Conservation (phyloP, 73 alveolate species). For the Tetrahymena thermophila region DNA sequence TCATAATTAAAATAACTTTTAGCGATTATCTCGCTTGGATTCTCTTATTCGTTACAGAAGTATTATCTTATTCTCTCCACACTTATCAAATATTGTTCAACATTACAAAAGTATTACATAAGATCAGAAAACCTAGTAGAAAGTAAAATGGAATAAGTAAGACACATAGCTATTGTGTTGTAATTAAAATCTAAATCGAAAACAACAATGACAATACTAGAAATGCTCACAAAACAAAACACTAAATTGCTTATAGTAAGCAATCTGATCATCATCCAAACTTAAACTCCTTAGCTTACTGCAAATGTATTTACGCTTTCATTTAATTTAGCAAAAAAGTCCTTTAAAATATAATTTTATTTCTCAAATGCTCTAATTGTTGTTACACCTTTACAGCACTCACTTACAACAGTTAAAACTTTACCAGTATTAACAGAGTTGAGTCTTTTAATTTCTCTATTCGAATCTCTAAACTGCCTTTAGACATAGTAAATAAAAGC, state of each 20-base stretch:
- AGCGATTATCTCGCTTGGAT: not conserved
- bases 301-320: conserved; percentile 10
- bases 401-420: conserved; percentile 8
- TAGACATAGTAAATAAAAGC: not conserved
- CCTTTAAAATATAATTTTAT: not conserved
- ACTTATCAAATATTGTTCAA: conserved; percentile 17
- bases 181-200: conserved; percentile 3
- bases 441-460: conserved; percentile 37
- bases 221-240: conserved; percentile 5
- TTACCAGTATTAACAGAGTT: conserved; percentile 30
- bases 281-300: not conserved
- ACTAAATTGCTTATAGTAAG: conserved; percentile 15
- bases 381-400: conserved; percentile 17
- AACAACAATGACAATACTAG: conserved; percentile 8
- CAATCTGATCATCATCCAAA: conserved; percentile 36
- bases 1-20: not conserved
- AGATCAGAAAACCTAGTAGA: conserved; percentile 16
- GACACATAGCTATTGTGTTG: conserved; percentile 28
- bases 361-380: conserved; percentile 22
- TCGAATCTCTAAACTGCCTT: conserved; percentile 7
- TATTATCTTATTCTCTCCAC: conserved; percentile 41
- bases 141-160: conserved; percentile 28
- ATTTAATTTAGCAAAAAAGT: not conserved
- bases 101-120: conserved; percentile 13
- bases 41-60: conserved; percentile 11